Percentiles rank a stretch among this genome's conserved stretches.
These are phyloP conservation scores for Porphyridium purpureum DNA, from an alignment of 23 red algal species.

Conservation along the genomic window DNA sequence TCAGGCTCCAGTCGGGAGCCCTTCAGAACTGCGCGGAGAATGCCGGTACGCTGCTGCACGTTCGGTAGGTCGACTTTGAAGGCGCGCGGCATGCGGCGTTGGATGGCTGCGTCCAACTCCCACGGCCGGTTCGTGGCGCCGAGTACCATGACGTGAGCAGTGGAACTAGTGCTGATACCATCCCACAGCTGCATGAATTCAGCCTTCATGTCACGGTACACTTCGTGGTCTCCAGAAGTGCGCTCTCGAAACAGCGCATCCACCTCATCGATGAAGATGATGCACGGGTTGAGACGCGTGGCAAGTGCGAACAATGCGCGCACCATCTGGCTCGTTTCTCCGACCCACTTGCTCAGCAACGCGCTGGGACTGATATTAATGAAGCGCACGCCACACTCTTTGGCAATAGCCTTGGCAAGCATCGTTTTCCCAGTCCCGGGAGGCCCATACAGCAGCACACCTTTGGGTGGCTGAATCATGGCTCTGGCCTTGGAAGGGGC, in stretches of 20 bases:
- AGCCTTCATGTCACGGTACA: conserved; percentile 92
- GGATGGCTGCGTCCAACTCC: conserved; percentile 92
- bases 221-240: conserved; percentile 71
- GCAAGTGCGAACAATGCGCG: conserved; percentile 91
- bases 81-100: conserved; percentile 69
- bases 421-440: conserved; percentile 98
- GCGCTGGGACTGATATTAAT: conserved; percentile 52
- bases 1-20: conserved; percentile 21
- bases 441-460: conserved; percentile 76
- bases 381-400: conserved; percentile 64
- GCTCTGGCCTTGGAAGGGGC: conserved; percentile 2
- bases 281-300: conserved; percentile 58
- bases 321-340: conserved; percentile 83
- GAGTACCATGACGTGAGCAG: conserved; percentile 55
- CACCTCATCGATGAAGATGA: conserved; percentile 98
- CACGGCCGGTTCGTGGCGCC: conserved; percentile 94
- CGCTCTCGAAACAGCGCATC: conserved; percentile 90
- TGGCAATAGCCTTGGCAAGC: conserved; percentile 85
- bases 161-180: conserved; percentile 58
- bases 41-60: conserved; percentile 29
- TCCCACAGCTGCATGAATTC: conserved; percentile 99
- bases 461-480: conserved; percentile 36
- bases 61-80: conserved; percentile 75
- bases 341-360: conserved; percentile 94
- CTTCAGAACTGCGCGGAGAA: conserved; percentile 50